These are phyloP conservation scores for Coemansia sp. DNA, from an alignment of 192 early-diverging fungal genomes.

Conservation along the genomic window DNA sequence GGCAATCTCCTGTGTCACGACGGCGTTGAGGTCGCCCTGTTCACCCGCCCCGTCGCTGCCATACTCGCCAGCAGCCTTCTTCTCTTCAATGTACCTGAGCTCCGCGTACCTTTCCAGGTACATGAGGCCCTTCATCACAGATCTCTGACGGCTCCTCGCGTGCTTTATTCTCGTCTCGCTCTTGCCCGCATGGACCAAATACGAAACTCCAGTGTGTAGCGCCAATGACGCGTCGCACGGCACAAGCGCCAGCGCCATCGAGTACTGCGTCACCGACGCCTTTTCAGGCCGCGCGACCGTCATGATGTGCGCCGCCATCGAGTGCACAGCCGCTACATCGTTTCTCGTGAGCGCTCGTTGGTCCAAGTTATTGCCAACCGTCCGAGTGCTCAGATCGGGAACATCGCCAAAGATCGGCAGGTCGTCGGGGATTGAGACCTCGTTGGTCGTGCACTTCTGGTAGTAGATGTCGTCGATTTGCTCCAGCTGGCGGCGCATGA, in stretches of 20 bases:
- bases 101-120: constrained; percentile 51
- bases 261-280: constrained; percentile 34
- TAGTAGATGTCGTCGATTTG: constrained; percentile 34
- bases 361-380: neutral
- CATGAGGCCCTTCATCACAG: constrained; percentile 29
- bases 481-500: constrained; percentile 36
- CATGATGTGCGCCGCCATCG: constrained; percentile 39
- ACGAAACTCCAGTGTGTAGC: constrained; percentile 39
- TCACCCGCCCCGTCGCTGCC: neutral
- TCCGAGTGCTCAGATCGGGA: neutral
- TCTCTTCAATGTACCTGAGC: constrained; percentile 30
- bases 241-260: constrained; percentile 29
- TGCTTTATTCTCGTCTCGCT: neutral
- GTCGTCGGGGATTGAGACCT: neutral
- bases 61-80: constrained; percentile 13
- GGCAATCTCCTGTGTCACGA: constrained; percentile 58
- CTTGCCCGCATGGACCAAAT: constrained; percentile 15
- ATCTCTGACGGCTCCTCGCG: constrained; percentile 1
- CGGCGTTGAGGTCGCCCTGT: constrained; percentile 3
- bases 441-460: neutral
- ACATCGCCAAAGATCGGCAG: constrained; percentile 1
- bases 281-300: constrained; percentile 12
- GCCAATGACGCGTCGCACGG: constrained; percentile 38
- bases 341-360: constrained; percentile 5
- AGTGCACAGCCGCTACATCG: constrained; percentile 40